phyloP scores from a whole-genome alignment of 129 eudicot species.

The Mikania micrantha region DNA sequence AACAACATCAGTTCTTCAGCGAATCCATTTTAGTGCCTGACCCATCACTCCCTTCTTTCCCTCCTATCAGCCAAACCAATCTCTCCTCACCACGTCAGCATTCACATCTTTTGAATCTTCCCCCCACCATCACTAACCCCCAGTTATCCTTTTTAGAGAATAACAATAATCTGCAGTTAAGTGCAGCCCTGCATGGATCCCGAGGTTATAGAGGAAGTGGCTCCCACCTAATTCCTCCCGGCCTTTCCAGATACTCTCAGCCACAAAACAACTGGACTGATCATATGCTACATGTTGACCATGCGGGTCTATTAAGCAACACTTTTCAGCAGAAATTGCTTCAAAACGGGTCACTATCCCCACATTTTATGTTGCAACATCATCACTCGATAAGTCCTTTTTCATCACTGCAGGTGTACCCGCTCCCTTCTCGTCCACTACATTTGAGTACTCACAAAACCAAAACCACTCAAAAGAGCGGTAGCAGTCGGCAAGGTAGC shows the following conservation, averaged over 20 bases:
- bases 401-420: constrained; percentile 45
- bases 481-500: constrained; percentile 35
- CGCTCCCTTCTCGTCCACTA: constrained; percentile 52
- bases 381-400: constrained; percentile 53
- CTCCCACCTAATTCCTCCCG: constrained; percentile 40
- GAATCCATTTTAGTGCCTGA: constrained; percentile 55
- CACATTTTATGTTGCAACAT: constrained; percentile 42
- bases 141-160: constrained; percentile 46
- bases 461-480: constrained; percentile 38
- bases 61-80: too few species aligned
- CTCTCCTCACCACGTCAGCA: constrained; percentile 40
- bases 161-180: constrained; percentile 38
- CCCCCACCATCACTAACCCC: constrained; percentile 37
- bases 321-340: constrained; percentile 58
- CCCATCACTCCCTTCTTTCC: constrained; percentile 60
- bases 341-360: constrained; percentile 54
- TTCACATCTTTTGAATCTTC: constrained; percentile 34
- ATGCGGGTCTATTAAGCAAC: constrained; percentile 58
- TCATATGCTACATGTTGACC: constrained; percentile 61
- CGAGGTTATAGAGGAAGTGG: constrained; percentile 41
- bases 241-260: constrained; percentile 37
- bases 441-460: constrained; percentile 52
- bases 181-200: constrained; percentile 44
- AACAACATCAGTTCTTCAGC: constrained; percentile 51
- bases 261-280: constrained; percentile 57